Evolutionary conservation across 768 basidiomycete genomes (phyloP).

Genomic region (Amanita molliuscula): DNA sequence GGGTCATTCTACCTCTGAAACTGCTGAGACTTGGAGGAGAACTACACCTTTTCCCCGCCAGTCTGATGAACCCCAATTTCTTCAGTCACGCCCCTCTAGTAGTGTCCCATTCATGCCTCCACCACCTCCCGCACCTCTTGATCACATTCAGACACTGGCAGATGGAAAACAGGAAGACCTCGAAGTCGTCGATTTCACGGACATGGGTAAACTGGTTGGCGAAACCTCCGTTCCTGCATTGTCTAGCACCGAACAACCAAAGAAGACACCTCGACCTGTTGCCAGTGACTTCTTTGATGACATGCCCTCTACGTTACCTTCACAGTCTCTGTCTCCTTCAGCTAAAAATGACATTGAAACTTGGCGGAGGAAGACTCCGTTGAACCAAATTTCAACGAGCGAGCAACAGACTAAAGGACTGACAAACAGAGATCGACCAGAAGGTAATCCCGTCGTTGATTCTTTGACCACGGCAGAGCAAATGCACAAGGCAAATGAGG

Average conservation of each 20-base stretch:
- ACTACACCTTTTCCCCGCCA: constrained; percentile 27
- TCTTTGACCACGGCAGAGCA: not conserved
- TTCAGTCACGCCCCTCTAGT: constrained; percentile 9
- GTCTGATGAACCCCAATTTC: constrained; percentile 22
- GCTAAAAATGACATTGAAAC: constrained; percentile 25
- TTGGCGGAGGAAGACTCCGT: constrained; percentile 19
- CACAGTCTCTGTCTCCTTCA: constrained; percentile 5
- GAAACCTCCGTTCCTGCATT: constrained; percentile 12
- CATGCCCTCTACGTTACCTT: constrained; percentile 7
- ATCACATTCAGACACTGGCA: constrained; percentile 4
- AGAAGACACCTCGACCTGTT: constrained; percentile 34
- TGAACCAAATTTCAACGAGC: not conserved
- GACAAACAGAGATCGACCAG: not conserved
- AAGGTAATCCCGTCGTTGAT: not conserved
- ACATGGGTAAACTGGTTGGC: constrained; percentile 62
- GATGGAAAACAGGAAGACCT: constrained; percentile 37
- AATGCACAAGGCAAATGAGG: not conserved
- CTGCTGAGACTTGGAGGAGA: constrained; percentile 56
- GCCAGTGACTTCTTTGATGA: constrained; percentile 74
- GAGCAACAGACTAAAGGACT: not conserved
- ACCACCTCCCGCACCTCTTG: constrained; percentile 7
- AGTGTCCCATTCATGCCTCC: constrained; percentile 10
- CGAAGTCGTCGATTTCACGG: constrained; percentile 75
- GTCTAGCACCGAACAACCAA: constrained; percentile 7
- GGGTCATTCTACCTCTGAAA: constrained; percentile 25